Evolutionary conservation across 2,329 filamentous ascomycete species (phyloP), one percentile per base, ranked within the genome.

Genomic region (Fusarium sp.): DNA sequence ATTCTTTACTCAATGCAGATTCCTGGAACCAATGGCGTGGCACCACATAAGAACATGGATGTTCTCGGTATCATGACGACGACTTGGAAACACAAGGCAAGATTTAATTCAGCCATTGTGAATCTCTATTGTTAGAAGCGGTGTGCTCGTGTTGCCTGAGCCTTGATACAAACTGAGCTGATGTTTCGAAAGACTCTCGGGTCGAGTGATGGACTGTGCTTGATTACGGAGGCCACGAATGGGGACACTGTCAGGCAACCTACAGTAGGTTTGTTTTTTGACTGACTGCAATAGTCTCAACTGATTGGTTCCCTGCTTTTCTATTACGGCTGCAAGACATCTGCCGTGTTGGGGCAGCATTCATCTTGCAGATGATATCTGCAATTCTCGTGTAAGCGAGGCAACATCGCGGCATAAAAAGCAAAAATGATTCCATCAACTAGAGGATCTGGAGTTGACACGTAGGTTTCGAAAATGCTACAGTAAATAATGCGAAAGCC

Each of bases 21-120:
- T 52, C 16, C 24, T 65, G 56, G 34, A 64, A 69, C 52, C 47
- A 45, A 47, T 58, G 45, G 67, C 34, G 52, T 71, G 59, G 68
- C 48, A 71, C 64, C 59, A 70, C 59, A 69, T 56, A 52, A 58
- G 55, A 69, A 69, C 68, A 70, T 61, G 54, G 29, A 49, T 49
- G 22, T 27, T 46, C 40, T 46, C 40, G 20, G 43, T 48, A 48
- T 48, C 43, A 47, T 40, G 55, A 49, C 38, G 48, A 65, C 46
- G 51, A 52, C 43, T n/a, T n/a, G 27, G 62, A 66, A 30, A 61
- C 44, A 67, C 56, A 47, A 47, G 25, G 22, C n/a, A 25, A 49
- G 43, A 27, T 45, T 46, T 29, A 32, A 18, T 18, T 49, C 49
- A 55, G 48, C 55, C 25, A 49, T 65, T 61, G 10, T 38, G 40